phyloP scores from a whole-genome alignment of 352 stramenopile genomes.

The Phytophthora sansomeana region DNA sequence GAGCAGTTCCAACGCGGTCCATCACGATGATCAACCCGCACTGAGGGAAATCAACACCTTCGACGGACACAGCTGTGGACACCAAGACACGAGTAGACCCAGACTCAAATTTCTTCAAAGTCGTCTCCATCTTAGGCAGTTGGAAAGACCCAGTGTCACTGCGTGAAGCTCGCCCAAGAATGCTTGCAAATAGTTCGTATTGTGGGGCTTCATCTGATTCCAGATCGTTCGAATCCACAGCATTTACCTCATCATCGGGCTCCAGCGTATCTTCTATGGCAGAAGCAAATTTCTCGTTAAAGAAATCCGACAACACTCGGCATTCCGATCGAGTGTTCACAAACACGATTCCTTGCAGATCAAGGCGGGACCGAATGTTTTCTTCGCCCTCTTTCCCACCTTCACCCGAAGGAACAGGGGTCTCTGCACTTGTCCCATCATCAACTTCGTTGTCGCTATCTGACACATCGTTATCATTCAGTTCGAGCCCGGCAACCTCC shows the following conservation, averaged over 20 bases:
- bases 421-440: not conserved
- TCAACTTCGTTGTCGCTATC: slow-evolving; percentile 43
- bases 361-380: slow-evolving; percentile 8
- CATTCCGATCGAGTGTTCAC: slow-evolving; percentile 85
- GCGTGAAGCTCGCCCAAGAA: slow-evolving; percentile 61
- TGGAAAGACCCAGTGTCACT: slow-evolving; percentile 70
- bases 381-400: slow-evolving; percentile 2
- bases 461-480: slow-evolving; percentile 31
- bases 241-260: slow-evolving; percentile 24
- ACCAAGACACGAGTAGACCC: slow-evolving; percentile 67
- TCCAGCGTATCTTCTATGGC: slow-evolving; percentile 3
- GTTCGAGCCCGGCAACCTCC: slow-evolving; percentile 25
- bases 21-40: slow-evolving; percentile 75
- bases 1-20: slow-evolving; percentile 58
- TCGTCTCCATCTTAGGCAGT: slow-evolving; percentile 66
- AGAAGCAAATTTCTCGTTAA: slow-evolving; percentile 69
- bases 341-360: slow-evolving; percentile 86
- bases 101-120: slow-evolving; percentile 62
- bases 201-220: slow-evolving; percentile 11
- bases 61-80: slow-evolving; percentile 79
- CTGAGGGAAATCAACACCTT: slow-evolving; percentile 84
- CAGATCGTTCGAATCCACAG: slow-evolving; percentile 22
- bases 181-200: slow-evolving; percentile 57
- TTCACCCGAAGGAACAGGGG: not conserved
- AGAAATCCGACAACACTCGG: slow-evolving; percentile 77